phyloP scores from a whole-genome alignment of 805 yeast species.

The Maudiozyma pseudohumilis region DNA sequence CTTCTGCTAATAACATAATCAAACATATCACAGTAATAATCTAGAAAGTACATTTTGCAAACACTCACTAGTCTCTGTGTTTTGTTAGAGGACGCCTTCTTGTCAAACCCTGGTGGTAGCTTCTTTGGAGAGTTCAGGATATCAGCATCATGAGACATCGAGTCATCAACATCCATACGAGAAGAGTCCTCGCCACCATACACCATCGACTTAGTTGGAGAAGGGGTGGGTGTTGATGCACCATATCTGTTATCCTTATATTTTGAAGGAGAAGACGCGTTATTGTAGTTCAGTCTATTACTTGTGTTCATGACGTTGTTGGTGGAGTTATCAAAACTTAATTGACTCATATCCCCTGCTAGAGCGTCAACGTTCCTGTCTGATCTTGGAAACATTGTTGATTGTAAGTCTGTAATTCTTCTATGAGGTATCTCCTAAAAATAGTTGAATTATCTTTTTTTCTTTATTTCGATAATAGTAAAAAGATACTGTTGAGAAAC shows the following conservation, averaged over 20 bases:
- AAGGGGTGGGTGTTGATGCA: slow-evolving; percentile 15
- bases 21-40: slow-evolving; percentile 91
- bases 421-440: too few species aligned
- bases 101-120: slow-evolving; percentile 38
- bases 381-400: slow-evolving; percentile 20
- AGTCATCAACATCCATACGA: slow-evolving; percentile 29
- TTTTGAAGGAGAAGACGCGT: slow-evolving; percentile 15
- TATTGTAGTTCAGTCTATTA: slow-evolving; percentile 1
- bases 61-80: slow-evolving; percentile 83
- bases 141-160: slow-evolving; percentile 15
- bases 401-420: too few species aligned
- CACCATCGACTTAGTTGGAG: slow-evolving; percentile 24
- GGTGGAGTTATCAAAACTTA: slow-evolving; percentile 22
- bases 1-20: slow-evolving; percentile 84
- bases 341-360: slow-evolving; percentile 28
- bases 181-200: slow-evolving; percentile 21
- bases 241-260: slow-evolving; percentile 7
- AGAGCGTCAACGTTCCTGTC: slow-evolving; percentile 27
- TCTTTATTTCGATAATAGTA: too few species aligned
- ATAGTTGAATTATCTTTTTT: too few species aligned
- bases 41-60: slow-evolving; percentile 87
- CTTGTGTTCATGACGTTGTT: slow-evolving; percentile 1
- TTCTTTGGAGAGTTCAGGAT: slow-evolving; percentile 29
- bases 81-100: slow-evolving; percentile 57
- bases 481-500: too few species aligned